These are phyloP conservation scores for Mortierella sp. DNA, from an alignment of 371 early-diverging fungal genomes.

Conservation along the genomic window DNA sequence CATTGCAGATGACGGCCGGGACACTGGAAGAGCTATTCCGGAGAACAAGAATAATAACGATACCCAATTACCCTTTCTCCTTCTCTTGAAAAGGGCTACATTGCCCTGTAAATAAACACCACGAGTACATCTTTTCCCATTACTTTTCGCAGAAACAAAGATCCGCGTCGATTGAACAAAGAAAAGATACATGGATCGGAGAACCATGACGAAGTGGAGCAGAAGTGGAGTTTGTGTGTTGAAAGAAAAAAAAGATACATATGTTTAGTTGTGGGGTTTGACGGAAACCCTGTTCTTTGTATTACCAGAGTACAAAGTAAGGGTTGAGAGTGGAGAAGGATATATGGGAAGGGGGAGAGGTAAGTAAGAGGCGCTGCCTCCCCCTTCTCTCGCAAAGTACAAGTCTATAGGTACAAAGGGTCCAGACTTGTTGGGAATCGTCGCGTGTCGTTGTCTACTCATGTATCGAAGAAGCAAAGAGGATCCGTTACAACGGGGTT, in stretches of 20 bases:
- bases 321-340: background rate
- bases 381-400: background rate
- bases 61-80: too few species aligned
- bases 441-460: constrained; percentile 19
- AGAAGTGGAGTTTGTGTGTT: too few species aligned
- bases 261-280: background rate
- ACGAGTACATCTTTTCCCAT: background rate
- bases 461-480: background rate
- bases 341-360: background rate
- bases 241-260: background rate
- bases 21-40: too few species aligned
- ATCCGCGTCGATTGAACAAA: background rate
- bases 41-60: too few species aligned
- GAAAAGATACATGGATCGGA: background rate
- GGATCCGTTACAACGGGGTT: background rate
- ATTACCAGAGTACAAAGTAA: constrained; percentile 4
- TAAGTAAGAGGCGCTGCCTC: too few species aligned
- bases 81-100: too few species aligned
- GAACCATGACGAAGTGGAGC: background rate
- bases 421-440: constrained; percentile 33
- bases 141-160: background rate
- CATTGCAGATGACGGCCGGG: background rate
- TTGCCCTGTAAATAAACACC: background rate
- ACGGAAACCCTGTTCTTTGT: background rate
- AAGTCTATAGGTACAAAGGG: constrained; percentile 8